Conservation (phyloP, 148 eudicot genomes). For the Rhododendron simsii region DNA sequence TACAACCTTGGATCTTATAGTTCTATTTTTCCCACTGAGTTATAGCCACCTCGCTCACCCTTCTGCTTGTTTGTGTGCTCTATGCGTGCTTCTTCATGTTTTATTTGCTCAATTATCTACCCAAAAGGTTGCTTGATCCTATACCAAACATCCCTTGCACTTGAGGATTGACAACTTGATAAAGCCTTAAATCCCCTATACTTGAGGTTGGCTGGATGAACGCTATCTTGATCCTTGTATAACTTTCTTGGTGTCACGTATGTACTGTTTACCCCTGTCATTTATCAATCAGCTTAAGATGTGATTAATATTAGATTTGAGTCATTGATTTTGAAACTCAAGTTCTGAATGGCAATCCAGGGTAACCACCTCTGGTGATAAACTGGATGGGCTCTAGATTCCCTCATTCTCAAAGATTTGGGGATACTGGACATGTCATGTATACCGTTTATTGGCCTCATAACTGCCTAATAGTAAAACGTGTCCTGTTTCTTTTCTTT, state of each 20-base stretch:
- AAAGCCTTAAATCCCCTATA: not conserved
- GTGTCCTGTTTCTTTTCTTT: not conserved
- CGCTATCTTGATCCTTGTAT: not conserved
- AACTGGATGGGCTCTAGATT: not conserved
- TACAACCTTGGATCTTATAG: not conserved
- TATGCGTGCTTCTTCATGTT: not conserved
- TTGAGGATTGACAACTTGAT: not conserved
- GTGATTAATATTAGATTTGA: not conserved
- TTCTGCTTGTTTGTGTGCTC: not conserved
- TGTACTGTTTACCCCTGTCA: not conserved
- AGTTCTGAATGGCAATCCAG: not conserved
- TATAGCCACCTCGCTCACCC: not conserved
- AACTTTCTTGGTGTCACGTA: not conserved
- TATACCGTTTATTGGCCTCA: not conserved
- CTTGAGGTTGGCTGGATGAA: not conserved
- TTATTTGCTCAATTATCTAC: not conserved
- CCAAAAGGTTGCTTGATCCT: not conserved
- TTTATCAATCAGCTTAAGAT: not conserved
- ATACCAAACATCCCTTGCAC: not conserved
- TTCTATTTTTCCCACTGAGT: not conserved
- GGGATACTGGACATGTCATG: not conserved
- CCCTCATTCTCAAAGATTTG: not conserved
- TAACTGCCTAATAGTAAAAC: not conserved
- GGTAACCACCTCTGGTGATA: not conserved
- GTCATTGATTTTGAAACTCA: not conserved